A percentile compares a stretch with the other conserved stretches of the same genome.
Conservation (phyloP, 2,329 filamentous ascomycete species). For the Lomentospora prolificans region DNA sequence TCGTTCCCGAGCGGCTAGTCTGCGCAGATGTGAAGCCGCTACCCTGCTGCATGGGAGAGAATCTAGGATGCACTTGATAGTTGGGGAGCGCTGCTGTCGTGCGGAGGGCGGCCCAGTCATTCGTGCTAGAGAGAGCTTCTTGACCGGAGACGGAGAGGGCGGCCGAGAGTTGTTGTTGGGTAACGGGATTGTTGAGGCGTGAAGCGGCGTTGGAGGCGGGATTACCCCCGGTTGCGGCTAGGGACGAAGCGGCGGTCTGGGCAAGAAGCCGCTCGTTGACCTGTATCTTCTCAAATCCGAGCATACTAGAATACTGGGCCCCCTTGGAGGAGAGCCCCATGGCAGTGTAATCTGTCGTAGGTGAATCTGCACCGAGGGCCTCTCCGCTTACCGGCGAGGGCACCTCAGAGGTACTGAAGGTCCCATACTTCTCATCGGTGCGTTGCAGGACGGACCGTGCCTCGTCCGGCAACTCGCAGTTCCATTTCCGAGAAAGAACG, state of each 20-base stretch:
- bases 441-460: conserved; percentile 65
- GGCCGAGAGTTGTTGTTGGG: conserved; percentile 13
- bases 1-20: conserved; percentile 1
- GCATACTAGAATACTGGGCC: conserved; percentile 7
- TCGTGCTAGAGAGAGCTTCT: conserved; percentile 4
- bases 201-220: background rate
- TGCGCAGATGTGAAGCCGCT: background rate
- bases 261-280: conserved; percentile 1
- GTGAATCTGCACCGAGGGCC: conserved; percentile 13
- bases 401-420: conserved; percentile 53
- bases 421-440: conserved; percentile 71
- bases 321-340: conserved; percentile 18
- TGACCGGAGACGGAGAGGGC: conserved; percentile 2
- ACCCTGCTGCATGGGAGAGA: background rate
- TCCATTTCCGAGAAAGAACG: conserved; percentile 81
- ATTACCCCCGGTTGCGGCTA: background rate
- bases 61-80: background rate
- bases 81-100: background rate
- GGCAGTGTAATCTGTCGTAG: conserved; percentile 18
- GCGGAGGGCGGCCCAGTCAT: background rate
- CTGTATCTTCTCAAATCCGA: conserved; percentile 11
- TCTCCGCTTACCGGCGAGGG: conserved; percentile 34
- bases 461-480: conserved; percentile 76
- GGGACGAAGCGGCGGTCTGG: background rate
- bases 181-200: conserved; percentile 15